Evolutionary conservation across 2,329 filamentous ascomycete genomes (phyloP).

Genomic region (Colletotrichum sp.): DNA sequence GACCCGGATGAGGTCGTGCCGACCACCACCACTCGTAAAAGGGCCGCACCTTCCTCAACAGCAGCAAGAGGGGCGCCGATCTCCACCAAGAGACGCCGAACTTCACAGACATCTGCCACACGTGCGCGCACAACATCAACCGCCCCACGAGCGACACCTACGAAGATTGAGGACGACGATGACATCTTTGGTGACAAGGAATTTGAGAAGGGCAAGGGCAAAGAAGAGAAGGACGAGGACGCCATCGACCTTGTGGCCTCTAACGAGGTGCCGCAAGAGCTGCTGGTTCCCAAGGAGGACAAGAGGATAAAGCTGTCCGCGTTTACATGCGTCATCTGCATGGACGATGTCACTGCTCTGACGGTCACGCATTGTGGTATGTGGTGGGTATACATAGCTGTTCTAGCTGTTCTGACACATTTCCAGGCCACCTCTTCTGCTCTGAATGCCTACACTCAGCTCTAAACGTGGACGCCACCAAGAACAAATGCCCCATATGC

Average conservation of each 20-base stretch:
- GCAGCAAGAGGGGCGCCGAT: neutral
- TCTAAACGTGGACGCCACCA: conserved; percentile 60
- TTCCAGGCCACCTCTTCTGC: conserved; percentile 68
- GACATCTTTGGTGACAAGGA: conserved; percentile 30
- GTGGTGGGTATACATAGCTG: conserved; percentile 26
- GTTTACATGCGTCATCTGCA: conserved; percentile 72
- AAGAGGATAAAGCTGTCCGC: conserved; percentile 57
- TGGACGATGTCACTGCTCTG: conserved; percentile 63
- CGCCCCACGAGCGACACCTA: conserved; percentile 15
- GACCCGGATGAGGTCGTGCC: conserved; percentile 14
- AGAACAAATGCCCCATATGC: conserved; percentile 68
- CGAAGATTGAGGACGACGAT: conserved; percentile 25
- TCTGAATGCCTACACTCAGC: conserved; percentile 66
- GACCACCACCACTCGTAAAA: conserved; percentile 9
- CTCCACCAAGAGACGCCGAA: conserved; percentile 15
- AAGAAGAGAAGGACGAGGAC: conserved; percentile 29
- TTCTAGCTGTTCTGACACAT: neutral
- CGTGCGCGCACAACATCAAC: conserved; percentile 27
- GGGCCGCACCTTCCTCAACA: conserved; percentile 8
- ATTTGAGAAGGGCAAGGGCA: conserved; percentile 22
- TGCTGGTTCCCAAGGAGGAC: conserved; percentile 51
- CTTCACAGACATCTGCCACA: conserved; percentile 16
- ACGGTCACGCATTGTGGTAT: conserved; percentile 72
- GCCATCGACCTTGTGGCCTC: conserved; percentile 47
- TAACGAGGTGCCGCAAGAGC: conserved; percentile 47